These are phyloP conservation scores for Neurospora sp. DNA, from an alignment of 495 filamentous ascomycete genomes.

Conservation along the genomic window DNA sequence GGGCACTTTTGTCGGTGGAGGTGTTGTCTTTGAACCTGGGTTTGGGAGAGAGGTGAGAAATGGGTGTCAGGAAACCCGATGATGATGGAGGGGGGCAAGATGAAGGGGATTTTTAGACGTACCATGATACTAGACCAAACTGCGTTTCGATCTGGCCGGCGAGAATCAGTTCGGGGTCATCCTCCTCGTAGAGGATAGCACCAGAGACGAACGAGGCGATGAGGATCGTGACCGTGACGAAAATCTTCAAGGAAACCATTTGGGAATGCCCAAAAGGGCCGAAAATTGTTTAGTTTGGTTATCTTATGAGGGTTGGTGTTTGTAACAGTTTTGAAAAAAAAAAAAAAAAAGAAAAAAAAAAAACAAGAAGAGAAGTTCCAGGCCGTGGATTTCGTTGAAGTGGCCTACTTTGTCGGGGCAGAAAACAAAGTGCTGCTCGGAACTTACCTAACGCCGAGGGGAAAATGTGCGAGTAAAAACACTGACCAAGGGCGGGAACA, in stretches of 20 bases:
- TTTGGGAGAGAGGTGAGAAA: background rate
- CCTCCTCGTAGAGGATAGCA: background rate
- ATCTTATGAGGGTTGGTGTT: background rate
- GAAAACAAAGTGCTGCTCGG: background rate
- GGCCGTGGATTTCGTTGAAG: background rate
- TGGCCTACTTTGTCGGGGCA: background rate
- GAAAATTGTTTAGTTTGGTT: background rate
- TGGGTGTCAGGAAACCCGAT: too few species aligned
- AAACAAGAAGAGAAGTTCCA: background rate
- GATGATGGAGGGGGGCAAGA: background rate
- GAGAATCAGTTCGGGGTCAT: background rate
- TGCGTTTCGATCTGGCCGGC: background rate
- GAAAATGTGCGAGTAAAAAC: background rate
- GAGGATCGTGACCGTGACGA: background rate
- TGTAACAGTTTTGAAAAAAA: background rate
- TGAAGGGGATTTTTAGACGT: background rate
- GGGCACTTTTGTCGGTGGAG: background rate
- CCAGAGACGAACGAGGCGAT: background rate
- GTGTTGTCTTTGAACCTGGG: background rate
- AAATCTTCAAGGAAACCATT: background rate
- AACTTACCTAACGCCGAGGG: background rate
- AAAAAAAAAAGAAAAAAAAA: background rate
- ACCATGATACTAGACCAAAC: background rate
- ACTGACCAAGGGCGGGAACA: background rate
- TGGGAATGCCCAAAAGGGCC: background rate